Conservation (phyloP, 371 early-diverging fungal genomes). For the Amoeboaphelidium protococcarum region DNA sequence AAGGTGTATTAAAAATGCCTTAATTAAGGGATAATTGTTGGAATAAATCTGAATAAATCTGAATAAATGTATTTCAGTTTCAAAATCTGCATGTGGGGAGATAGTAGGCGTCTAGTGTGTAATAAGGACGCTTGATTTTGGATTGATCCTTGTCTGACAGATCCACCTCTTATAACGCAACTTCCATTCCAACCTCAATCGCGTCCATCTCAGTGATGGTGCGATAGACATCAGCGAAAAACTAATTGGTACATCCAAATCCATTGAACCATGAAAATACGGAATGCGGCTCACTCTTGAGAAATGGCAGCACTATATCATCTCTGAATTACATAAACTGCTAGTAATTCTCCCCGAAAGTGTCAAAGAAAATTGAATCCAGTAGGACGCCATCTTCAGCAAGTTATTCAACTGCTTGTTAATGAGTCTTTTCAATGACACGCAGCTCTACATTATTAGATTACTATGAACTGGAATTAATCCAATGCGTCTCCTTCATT, state of each 20-base stretch:
- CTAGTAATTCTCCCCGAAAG: conserved; percentile 78
- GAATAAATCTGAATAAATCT: too few species aligned
- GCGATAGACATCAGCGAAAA: conserved; percentile 86
- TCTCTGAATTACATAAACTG: conserved; percentile 67
- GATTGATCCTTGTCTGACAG: too few species aligned
- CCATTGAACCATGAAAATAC: conserved; percentile 86
- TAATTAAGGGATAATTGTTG: too few species aligned
- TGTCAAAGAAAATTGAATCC: conserved; percentile 74
- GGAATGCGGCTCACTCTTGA: conserved; percentile 21
- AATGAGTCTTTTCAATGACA: conserved; percentile 72
- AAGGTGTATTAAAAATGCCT: too few species aligned
- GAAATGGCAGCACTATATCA: conserved; percentile 41
- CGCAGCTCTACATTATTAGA: conserved; percentile 35
- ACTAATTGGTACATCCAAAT: conserved; percentile 61
- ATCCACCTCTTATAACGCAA: too few species aligned
- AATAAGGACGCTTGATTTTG: too few species aligned
- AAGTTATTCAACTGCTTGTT: conserved; percentile 49
- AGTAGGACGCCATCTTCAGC: conserved; percentile 27
- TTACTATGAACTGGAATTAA: not conserved
- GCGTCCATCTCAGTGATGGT: conserved; percentile 54
- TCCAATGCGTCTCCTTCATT: not conserved
- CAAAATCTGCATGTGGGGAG: too few species aligned
- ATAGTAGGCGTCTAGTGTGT: too few species aligned
- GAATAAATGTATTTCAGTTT: too few species aligned
- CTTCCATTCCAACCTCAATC: conserved; percentile 38